Evolutionary conservation across 2,329 filamentous ascomycete species (phyloP).

Genomic region (Trichothecium roseum): DNA sequence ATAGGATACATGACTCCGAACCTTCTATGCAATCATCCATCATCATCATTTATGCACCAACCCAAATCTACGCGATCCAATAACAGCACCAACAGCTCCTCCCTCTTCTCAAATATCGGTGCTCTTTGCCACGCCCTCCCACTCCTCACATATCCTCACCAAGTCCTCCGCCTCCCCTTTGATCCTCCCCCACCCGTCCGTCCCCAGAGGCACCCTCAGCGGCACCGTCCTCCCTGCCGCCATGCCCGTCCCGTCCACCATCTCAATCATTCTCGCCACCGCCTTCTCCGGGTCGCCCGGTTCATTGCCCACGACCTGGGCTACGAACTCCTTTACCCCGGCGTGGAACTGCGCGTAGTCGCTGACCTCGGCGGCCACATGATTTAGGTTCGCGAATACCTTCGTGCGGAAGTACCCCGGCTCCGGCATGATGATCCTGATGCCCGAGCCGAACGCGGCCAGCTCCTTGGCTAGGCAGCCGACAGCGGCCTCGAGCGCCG

Average conservation of each 20-base stretch:
- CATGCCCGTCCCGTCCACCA: constrained; percentile 34
- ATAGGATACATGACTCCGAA: no score
- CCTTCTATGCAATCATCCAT: no score
- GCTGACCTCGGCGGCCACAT: constrained; percentile 13
- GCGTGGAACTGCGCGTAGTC: constrained; percentile 2
- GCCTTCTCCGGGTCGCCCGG: constrained; percentile 40
- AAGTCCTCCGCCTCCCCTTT: background rate
- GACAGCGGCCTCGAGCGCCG: constrained; percentile 13
- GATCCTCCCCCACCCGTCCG: constrained; percentile 1
- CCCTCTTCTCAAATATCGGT: no score
- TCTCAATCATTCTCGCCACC: constrained; percentile 35
- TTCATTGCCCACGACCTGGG: constrained; percentile 22
- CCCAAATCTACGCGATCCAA: no score
- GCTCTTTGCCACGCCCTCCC: no score
- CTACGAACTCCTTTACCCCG: background rate
- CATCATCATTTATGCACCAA: no score
- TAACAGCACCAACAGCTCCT: no score
- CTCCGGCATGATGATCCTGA: constrained; percentile 31
- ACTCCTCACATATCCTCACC: no score
- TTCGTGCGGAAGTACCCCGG: constrained; percentile 44
- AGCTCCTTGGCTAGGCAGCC: constrained; percentile 25
- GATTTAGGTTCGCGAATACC: constrained; percentile 19
- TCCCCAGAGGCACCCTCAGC: constrained; percentile 15
- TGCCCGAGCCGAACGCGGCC: constrained; percentile 35
- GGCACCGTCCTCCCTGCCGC: constrained; percentile 35